These are phyloP conservation scores for Umbelopsis sp. DNA, from an alignment of 371 early-diverging fungal species.

Conservation along the genomic window DNA sequence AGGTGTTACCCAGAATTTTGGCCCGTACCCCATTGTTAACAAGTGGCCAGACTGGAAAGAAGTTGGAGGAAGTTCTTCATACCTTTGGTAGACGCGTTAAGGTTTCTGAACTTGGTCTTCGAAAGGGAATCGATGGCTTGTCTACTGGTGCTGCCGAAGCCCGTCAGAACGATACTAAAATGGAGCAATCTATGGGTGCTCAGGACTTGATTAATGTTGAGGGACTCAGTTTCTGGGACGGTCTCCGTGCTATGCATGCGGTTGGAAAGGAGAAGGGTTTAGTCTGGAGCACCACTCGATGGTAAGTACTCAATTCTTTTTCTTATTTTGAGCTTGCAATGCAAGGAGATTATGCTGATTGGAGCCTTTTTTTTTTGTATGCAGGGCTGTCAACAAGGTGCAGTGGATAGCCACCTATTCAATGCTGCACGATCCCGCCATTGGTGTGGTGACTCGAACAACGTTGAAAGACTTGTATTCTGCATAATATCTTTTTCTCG, in stretches of 20 bases:
- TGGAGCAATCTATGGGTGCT: not conserved
- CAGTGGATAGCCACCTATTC: slow-evolving; percentile 50
- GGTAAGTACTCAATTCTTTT: not conserved
- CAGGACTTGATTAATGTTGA: slow-evolving; percentile 13
- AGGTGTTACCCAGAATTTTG: slow-evolving; percentile 28
- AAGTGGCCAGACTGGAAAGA: not conserved
- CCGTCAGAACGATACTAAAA: not conserved
- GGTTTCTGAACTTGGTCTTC: slow-evolving; percentile 1
- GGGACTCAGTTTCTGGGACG: slow-evolving; percentile 46
- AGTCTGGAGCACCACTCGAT: not conserved
- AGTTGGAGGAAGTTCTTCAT: not conserved
- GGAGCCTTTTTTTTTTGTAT: not conserved
- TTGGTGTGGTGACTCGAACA: slow-evolving; percentile 37
- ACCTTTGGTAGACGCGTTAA: slow-evolving; percentile 7
- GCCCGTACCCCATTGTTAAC: slow-evolving; percentile 18
- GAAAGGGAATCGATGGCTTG: slow-evolving; percentile 11
- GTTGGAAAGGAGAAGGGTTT: slow-evolving; percentile 22
- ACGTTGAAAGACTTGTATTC: slow-evolving; percentile 26
- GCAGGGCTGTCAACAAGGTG: slow-evolving; percentile 40
- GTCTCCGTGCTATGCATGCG: slow-evolving; percentile 35
- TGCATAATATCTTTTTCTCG: not conserved
- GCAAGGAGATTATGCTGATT: not conserved
- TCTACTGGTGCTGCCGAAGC: not conserved
- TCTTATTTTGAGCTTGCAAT: not conserved
- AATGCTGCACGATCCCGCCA: slow-evolving; percentile 45